A percentile compares a stretch with the other conserved stretches of the same genome.
These are phyloP conservation scores for Aaosphaeria arxii DNA, from an alignment of 2,329 filamentous ascomycete genomes.

Conservation along the genomic window DNA sequence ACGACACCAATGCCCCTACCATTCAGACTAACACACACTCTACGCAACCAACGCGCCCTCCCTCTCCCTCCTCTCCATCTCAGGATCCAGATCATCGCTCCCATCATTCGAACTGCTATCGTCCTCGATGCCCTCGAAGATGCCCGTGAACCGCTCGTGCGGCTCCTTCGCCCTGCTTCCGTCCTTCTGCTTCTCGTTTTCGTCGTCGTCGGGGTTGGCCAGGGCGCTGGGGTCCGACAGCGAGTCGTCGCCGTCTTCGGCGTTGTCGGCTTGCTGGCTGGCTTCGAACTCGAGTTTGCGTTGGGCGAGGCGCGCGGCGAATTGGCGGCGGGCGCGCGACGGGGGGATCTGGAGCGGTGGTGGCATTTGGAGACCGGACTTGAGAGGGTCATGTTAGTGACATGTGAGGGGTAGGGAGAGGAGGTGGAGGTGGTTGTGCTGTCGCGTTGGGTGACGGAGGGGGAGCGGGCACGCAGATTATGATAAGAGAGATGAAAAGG, in stretches of 20 bases:
- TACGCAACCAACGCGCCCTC: not conserved
- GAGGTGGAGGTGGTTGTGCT: not conserved
- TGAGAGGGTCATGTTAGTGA: not conserved
- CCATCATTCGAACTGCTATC: constrained; percentile 11
- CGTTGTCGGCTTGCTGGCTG: constrained; percentile 5
- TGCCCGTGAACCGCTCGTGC: constrained; percentile 24
- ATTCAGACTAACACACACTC: too few relatives aligned
- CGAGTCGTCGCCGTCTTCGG: not conserved
- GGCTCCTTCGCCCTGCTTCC: constrained; percentile 22
- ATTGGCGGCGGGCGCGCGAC: constrained; percentile 79
- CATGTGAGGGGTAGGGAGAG: not conserved
- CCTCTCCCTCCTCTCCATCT: constrained; percentile 10
- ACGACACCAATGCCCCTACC: too few relatives aligned
- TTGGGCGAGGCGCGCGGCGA: constrained; percentile 75
- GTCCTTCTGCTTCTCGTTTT: constrained; percentile 2
- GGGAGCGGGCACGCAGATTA: not conserved
- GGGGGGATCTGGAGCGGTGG: constrained; percentile 79
- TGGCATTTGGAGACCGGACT: constrained; percentile 38
- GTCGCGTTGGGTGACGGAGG: not conserved
- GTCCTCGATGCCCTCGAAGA: constrained; percentile 35
- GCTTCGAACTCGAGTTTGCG: constrained; percentile 42
- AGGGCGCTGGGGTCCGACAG: too few relatives aligned
- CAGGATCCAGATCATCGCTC: constrained; percentile 2
- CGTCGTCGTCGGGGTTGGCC: not conserved
- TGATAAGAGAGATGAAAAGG: too few relatives aligned